Base-by-base conservation (phyloP, 78 protist genomes). In the Dictyostelium intermedium region DNA sequence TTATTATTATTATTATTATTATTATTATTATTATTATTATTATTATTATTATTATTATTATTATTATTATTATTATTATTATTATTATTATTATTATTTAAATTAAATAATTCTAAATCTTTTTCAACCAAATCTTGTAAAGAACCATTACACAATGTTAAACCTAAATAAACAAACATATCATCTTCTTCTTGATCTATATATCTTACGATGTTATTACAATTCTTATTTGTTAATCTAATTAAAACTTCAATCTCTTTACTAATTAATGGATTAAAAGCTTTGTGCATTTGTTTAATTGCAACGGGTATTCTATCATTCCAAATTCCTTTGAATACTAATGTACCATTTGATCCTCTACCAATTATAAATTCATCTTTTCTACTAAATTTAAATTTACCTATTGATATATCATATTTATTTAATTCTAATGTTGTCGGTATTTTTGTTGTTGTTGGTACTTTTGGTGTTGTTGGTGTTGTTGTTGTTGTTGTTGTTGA, bases 261-360 rank as follows among this genome's bases (percentile, higher is more conserved):
- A 10, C 78, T 11, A 45, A 89, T 34, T 4, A 69, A 35, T 56
- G 78, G 81, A 35, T 79, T 89, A 45, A 89, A 89, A 41, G 78
- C 85, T 43, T 89, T 89, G 14, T 80, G 79, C 85, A 89, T 80
- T 80, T 80, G 85, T 27, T 89, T 89, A 39, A 89, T 25, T 16
- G 94, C 94, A 18, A 89, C 94, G 23, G 94, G 94, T 30, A 89
- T 37, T 30, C 27, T 63, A 30, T 89, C 74, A 70, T 47, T 80
- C 94, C 94, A 89, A 23, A 89, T 30, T 2, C 94, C 94, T 11
- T 25, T 35, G 50, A 43, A 89, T 3, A 89, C 94, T 20, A 80
- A 34, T 80, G 94, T 89, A 13, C 94, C 94, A 89, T 89, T 89
- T 30, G 86, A 79, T n/a, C 94, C 94, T 80, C 94, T 74, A 7